These are phyloP conservation scores for Cystobasidiaceae sp. DNA, from an alignment of 1,284 basidiomycete species.

Conservation along the genomic window DNA sequence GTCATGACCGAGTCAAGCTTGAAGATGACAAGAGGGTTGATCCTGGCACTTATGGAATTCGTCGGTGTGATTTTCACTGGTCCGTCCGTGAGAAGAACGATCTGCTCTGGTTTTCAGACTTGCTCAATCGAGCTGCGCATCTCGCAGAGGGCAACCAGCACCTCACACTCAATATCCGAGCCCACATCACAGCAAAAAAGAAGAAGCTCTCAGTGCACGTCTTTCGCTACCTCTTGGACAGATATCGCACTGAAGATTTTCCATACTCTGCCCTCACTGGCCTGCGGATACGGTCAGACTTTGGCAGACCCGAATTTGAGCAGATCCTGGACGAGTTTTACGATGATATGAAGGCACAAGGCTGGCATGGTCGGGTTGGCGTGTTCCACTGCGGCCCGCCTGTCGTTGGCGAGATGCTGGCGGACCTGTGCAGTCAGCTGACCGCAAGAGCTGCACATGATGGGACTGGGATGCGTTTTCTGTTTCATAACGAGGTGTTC, in stretches of 20 bases:
- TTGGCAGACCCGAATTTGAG: constrained; percentile 18
- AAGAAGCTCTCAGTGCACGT: constrained; percentile 13
- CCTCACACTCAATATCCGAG: constrained; percentile 13
- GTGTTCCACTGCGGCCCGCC: constrained; percentile 24
- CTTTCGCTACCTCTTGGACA: constrained; percentile 13
- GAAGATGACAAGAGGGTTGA: too few species aligned
- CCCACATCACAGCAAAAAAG: constrained; percentile 10
- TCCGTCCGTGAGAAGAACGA: constrained; percentile 7
- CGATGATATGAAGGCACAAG: constrained; percentile 16
- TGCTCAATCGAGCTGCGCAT: constrained; percentile 3
- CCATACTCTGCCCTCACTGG: constrained; percentile 19
- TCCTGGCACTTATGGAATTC: not conserved
- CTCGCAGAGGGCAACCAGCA: constrained; percentile 1
- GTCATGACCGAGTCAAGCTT: too few species aligned
- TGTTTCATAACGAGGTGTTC: constrained; percentile 23
- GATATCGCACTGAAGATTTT: not conserved
- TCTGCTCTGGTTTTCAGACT: constrained; percentile 17
- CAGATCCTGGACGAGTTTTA: constrained; percentile 6
- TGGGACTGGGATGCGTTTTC: not conserved
- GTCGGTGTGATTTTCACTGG: constrained; percentile 19
- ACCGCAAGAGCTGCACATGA: constrained; percentile 6
- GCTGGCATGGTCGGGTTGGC: constrained; percentile 23
- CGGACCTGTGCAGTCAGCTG: constrained; percentile 9
- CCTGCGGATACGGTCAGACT: not conserved
- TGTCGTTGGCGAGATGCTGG: constrained; percentile 10